These are phyloP conservation scores for Purshia tridentata DNA, from an alignment of 306 rosid species.

Conservation along the genomic window DNA sequence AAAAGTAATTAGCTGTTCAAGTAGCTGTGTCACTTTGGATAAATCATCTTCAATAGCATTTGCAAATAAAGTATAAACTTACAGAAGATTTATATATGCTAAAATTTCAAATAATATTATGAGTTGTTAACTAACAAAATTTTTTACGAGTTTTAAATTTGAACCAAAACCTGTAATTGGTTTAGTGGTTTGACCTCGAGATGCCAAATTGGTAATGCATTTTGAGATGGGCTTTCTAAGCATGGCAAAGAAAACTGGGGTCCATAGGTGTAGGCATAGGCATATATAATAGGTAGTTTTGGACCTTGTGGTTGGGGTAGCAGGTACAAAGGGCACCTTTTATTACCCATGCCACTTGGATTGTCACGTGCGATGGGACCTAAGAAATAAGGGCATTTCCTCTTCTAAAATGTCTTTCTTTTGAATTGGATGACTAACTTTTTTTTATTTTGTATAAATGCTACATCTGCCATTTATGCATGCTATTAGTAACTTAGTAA, in stretches of 20 bases:
- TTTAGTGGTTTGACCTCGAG: slow-evolving; percentile 20
- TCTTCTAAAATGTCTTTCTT: too few species aligned
- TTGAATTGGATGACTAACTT: too few species aligned
- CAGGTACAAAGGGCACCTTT: background rate
- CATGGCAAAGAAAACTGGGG: background rate
- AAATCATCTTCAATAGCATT: too few species aligned
- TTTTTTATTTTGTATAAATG: too few species aligned
- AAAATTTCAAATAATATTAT: too few species aligned
- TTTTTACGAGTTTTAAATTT: background rate
- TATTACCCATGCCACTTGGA: background rate
- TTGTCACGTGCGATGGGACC: slow-evolving; percentile 2
- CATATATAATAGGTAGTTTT: background rate
- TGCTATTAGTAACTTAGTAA: too few species aligned
- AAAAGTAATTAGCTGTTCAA: too few species aligned
- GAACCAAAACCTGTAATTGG: background rate
- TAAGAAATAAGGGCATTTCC: background rate
- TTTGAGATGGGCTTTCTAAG: background rate
- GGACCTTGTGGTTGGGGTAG: background rate
- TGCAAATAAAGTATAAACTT: too few species aligned
- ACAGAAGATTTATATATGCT: too few species aligned
- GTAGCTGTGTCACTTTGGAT: too few species aligned
- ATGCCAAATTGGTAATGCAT: slow-evolving; percentile 11
- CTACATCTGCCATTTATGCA: too few species aligned
- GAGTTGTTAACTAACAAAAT: too few species aligned
- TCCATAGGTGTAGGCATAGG: background rate